Evolutionary conservation across 768 basidiomycete species (phyloP), one percentile per base, ranked within the genome.

Genomic region (Baorangia bicolor): DNA sequence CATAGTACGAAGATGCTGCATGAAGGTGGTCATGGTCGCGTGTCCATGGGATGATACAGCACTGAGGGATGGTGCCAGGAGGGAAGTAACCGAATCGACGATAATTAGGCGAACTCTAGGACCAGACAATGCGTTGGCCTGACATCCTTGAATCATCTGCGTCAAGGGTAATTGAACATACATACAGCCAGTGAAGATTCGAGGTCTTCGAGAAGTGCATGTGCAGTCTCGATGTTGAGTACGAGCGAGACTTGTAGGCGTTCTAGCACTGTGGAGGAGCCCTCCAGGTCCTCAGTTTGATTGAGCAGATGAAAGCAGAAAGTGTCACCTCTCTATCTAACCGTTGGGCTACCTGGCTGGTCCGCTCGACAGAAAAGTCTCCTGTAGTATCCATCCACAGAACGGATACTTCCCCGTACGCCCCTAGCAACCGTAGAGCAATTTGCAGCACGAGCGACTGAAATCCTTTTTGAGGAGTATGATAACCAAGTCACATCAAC

Each of bases 321-420:
- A 41, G 67, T 60, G 65, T 73, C 64, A 59, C 60, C 69, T 58
- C 61, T 54, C 59, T 47, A 34, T 60, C 57, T 44, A 65, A 60
- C 14, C 61, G 61, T 51, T 67, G 56, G 28, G 83, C 57, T 18
- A 84, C 61, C 21, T 72, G 62, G 4, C 69, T 57, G 2, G 82
- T 78, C 37, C 75, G 74, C 23, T 82, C 80, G 1, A 74, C 73
- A 35, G 85, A 79, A 65, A 91, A 88, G 57, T 82, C 82, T 2
- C 88, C 87, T 0, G 77, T 78, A 11, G 85, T 86, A 62, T 92
- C 90, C 43, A 92, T 78, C 90, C 90, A 92, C 6, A 83, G 64
- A 1, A 77, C 82, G 47, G 66, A 74, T 3, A 75, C 67, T n/a
- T 75, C 60, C 20, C 58, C 53, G 49, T 74, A 46, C 18, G 65